phyloP scores from a whole-genome alignment of 2,329 filamentous ascomycete genomes.

The Stagonosporopsis cucurbitacearum region DNA sequence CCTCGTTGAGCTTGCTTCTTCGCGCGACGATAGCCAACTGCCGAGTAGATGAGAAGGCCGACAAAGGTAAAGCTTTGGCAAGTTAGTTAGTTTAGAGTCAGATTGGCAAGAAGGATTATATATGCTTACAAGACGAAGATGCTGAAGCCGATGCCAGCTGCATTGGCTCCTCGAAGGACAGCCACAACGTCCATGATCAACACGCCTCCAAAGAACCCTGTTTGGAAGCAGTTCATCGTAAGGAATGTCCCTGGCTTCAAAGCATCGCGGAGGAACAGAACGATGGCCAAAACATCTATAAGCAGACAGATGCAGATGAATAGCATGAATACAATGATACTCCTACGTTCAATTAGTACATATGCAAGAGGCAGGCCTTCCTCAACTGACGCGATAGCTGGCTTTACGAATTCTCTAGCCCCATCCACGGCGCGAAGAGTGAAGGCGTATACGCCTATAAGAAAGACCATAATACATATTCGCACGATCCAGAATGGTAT shows the following conservation, averaged over 20 bases:
- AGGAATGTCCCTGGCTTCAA: slow-evolving; percentile 45
- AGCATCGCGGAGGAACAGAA: slow-evolving; percentile 42
- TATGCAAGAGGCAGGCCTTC: not conserved
- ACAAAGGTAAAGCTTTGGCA: slow-evolving; percentile 43
- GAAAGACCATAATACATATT: slow-evolving; percentile 42
- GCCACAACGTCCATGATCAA: slow-evolving; percentile 43
- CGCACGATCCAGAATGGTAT: slow-evolving; percentile 48
- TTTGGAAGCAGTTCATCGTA: slow-evolving; percentile 46
- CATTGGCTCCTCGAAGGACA: slow-evolving; percentile 28
- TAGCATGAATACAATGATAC: slow-evolving; percentile 41
- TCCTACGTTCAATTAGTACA: slow-evolving; percentile 33
- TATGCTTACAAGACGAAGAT: slow-evolving; percentile 48
- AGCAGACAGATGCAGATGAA: slow-evolving; percentile 43
- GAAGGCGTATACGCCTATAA: slow-evolving; percentile 37
- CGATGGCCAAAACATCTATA: slow-evolving; percentile 44
- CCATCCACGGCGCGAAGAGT: slow-evolving; percentile 31
- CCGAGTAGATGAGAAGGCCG: slow-evolving; percentile 50
- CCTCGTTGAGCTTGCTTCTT: slow-evolving; percentile 45
- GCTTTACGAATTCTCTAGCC: slow-evolving; percentile 24
- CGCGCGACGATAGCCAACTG: slow-evolving; percentile 43
- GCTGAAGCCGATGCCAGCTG: slow-evolving; percentile 34
- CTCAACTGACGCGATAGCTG: slow-evolving; percentile 30
- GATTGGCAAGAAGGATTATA: not conserved
- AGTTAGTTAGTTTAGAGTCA: slow-evolving; percentile 8
- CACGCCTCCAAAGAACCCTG: slow-evolving; percentile 43